Percentiles rank a stretch among this genome's conserved stretches.
Evolutionary conservation across 176 grass and related monocot species (phyloP).

Genomic region (Cenchrus fungigraminus): DNA sequence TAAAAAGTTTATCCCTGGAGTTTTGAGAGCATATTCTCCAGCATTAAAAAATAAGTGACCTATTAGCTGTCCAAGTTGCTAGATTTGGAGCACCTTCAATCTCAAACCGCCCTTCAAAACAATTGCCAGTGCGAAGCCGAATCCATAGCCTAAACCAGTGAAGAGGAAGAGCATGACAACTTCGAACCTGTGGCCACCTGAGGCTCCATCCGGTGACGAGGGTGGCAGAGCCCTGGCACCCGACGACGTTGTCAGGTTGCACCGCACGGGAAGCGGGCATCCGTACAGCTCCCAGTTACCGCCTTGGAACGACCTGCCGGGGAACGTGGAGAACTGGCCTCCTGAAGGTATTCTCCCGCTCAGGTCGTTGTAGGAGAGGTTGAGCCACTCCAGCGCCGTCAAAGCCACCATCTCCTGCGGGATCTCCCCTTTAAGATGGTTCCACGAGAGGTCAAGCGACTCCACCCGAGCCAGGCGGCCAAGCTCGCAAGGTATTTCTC

Average conservation of each 20-base stretch:
- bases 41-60: no score
- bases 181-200: background rate
- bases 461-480: no score
- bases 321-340: background rate
- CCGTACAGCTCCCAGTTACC: background rate
- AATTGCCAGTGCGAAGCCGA: background rate
- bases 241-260: background rate
- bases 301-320: constrained; percentile 3
- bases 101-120: no score
- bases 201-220: background rate
- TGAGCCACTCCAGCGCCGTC: constrained; percentile 28
- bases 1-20: no score
- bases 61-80: no score
- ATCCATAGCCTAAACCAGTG: background rate
- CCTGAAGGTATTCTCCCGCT: constrained; percentile 36
- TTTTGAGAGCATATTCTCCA: no score
- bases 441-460: no score
- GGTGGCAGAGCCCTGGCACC: background rate
- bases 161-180: background rate
- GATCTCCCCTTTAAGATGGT: constrained; percentile 33
- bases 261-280: background rate
- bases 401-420: constrained; percentile 30
- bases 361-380: constrained; percentile 42
- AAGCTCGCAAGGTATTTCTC: no score
- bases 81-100: no score